These are phyloP conservation scores for Leptographium galeiforme DNA, from an alignment of 2,329 filamentous ascomycete species.

Conservation along the genomic window DNA sequence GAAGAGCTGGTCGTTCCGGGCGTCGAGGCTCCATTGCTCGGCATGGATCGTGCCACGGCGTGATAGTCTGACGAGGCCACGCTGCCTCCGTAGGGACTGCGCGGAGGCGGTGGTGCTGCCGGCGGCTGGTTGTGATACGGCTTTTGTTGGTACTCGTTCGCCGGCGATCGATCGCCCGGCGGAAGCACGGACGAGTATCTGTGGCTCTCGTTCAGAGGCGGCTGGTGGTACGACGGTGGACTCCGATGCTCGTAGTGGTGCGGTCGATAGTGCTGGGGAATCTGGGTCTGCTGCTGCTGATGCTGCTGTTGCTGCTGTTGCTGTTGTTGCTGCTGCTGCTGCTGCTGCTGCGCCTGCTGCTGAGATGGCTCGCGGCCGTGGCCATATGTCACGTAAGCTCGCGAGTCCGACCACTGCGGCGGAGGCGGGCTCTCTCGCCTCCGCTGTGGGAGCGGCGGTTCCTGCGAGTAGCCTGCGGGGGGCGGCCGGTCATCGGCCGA, in stretches of 20 bases:
- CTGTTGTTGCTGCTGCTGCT: neutral
- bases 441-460: neutral
- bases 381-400: too few species aligned
- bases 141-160: neutral
- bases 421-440: neutral
- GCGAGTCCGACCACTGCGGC: slow-evolving; percentile 1
- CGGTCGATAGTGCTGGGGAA: neutral
- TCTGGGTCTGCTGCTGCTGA: neutral
- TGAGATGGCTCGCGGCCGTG: too few species aligned
- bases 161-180: neutral
- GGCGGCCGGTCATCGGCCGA: slow-evolving; percentile 14
- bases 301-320: neutral
- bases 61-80: neutral
- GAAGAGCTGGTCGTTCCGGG: neutral
- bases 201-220: neutral
- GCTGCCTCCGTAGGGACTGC: neutral
- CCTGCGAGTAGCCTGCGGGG: neutral
- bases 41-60: neutral
- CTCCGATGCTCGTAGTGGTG: neutral
- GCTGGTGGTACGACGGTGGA: neutral
- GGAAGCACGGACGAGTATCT: neutral
- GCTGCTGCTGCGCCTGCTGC: too few species aligned
- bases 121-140: slow-evolving; percentile 1
- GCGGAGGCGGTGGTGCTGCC: neutral
- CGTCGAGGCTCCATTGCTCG: neutral